Conservation (phyloP, 306 rosid genomes). For the Corylus heterophylla region DNA sequence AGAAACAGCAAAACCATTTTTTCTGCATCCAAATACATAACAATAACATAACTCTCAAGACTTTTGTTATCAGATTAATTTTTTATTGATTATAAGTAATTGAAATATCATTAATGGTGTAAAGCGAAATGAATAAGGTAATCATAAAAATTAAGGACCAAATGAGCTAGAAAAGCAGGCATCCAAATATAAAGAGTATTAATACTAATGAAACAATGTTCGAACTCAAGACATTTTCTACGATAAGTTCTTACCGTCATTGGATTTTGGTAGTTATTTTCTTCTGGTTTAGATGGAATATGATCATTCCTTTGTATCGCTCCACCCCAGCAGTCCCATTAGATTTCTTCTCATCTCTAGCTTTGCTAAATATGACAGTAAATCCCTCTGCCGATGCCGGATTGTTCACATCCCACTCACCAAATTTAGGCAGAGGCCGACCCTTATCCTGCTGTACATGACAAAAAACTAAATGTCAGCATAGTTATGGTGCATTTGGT, state of each 20-base stretch:
- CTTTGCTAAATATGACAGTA: slow-evolving; percentile 55
- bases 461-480: background rate
- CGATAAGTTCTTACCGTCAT: slow-evolving; percentile 26
- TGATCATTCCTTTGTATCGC: background rate
- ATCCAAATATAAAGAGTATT: too few relatives aligned
- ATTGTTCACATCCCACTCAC: slow-evolving; percentile 63
- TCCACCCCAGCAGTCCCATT: background rate
- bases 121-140: too few relatives aligned
- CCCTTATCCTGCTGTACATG: slow-evolving; percentile 37
- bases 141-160: too few relatives aligned
- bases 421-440: slow-evolving; percentile 54
- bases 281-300: slow-evolving; percentile 21
- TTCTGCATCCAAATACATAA: slow-evolving; percentile 37
- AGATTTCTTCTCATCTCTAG: slow-evolving; percentile 53
- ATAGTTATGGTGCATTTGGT: too few relatives aligned
- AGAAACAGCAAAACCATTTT: slow-evolving; percentile 53
- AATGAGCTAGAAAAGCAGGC: too few relatives aligned
- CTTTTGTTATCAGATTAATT: background rate
- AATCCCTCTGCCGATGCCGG: slow-evolving; percentile 62
- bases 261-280: background rate
- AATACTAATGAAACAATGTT: too few relatives aligned
- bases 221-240: too few relatives aligned
- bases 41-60: background rate
- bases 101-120: too few relatives aligned
- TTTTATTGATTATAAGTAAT: background rate